Base-by-base conservation (phyloP, 73 alveolate species). In the Stentor coeruleus region DNA sequence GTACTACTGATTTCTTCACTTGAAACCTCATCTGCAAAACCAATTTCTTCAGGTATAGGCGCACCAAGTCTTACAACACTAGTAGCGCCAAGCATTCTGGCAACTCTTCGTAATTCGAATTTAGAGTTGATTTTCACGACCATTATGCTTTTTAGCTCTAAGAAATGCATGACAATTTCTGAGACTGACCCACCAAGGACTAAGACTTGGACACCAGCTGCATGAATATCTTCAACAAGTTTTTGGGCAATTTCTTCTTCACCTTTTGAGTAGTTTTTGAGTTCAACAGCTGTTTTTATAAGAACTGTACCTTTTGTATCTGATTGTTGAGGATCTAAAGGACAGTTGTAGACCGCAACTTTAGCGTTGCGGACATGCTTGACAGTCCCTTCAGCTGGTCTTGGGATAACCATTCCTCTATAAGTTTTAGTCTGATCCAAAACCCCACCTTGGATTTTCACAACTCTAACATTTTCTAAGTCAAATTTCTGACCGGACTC, bases 291-390 rank as follows among this genome's bases (percentile, higher is more conserved):
- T 74, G 95, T 94, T 88, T 93, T 93, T 59, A 97, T 90, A 28
- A 97, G 91, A 39, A 97, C 97, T 49, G 98, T 97, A 85, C 98
- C 99, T 88, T 96, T 96, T 30, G 99, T 96, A 80, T 97, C 99
- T 57, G 98, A 97, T 36, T 90, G 89, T 86, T 96, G 94, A 81
- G 99, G 94, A 57, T 96, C 98, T 31, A 97, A 84, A 42, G 98
- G 97, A 82, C 97, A 91, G 95, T 94, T 94, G 93, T 91, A 97
- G 42, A 97, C 96, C 84, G 98, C 99, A 83, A 97, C 93, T 80
- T 90, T 95, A 49, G 99, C 98, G 81, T 95, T 92, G 72, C 91
- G 91, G 40, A 94, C 94, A 79, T 97, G 89, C 11, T 86, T 91
- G 79, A 97, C 89, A 14, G 97, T 74, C 49, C 99, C 98, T 86